phyloP scores from a whole-genome alignment of 208 protist genomes.

The Acanthamoeba triangularis region DNA sequence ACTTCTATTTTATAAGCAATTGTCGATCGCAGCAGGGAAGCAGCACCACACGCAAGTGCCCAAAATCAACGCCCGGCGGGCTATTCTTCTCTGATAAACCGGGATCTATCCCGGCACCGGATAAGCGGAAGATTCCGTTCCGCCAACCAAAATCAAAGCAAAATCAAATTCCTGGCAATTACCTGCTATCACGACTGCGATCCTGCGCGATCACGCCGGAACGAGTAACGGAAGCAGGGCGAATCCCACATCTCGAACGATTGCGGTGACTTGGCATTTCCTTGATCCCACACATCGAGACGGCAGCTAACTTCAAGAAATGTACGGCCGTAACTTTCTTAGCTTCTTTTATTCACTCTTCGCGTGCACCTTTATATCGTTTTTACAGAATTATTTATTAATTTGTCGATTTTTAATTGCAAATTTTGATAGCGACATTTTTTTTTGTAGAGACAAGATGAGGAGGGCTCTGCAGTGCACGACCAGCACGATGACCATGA shows the following conservation, averaged over 20 bases:
- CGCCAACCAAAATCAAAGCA: no score
- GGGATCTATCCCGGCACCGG: neutral
- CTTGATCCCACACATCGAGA: no score
- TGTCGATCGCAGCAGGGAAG: neutral
- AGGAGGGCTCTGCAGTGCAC: neutral
- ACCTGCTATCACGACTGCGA: no score
- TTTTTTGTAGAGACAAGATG: neutral
- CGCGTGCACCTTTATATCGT: no score
- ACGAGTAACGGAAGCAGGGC: no score
- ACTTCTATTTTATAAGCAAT: no score
- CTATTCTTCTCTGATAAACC: neutral
- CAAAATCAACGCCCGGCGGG: neutral
- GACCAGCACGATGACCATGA: neutral
- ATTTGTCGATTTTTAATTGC: neutral
- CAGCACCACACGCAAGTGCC: neutral
- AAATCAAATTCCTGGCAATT: no score
- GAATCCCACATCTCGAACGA: no score
- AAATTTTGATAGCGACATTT: neutral
- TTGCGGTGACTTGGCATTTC: no score
- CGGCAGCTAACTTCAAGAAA: no score
- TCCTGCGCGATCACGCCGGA: no score
- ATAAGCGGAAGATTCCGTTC: neutral
- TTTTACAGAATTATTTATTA: neutral
- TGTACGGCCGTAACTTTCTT: no score
- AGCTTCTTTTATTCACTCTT: neutral